Base-by-base conservation (phyloP, 257 asterid genomes). In the Henckelia pumila region DNA sequence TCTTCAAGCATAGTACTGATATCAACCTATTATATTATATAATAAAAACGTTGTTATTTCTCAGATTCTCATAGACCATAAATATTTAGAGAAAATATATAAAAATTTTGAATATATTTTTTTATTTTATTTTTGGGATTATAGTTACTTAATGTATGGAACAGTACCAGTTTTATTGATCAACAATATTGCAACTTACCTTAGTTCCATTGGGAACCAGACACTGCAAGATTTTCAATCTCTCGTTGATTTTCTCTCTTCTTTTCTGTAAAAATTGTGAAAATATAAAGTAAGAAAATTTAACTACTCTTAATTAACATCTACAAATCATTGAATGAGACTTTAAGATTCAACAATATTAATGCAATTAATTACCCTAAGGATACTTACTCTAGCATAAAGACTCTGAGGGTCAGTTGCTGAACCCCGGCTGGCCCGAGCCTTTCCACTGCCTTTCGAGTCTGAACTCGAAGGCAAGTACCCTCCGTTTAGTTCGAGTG, bases 1-100 rank as follows among this genome's bases (percentile, higher is more conserved):
- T 83, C 85, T 80, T 83, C 88, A 33, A 83, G 88, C 88, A 83
- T 83, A 58, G 88, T 83, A 80, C 88, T 83, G 35, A 83, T 77
- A 70, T 80, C 88, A 70, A 81, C 83, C 82, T 78, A 68, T 17
- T 20, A 44, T 13, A 14, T 14, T 4, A 13, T 6, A 44, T 19
- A 44, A 44, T 3, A 14, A 44, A 44, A 35, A 35, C 11, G 2
- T 1, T 0, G 1, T 13, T 60, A 29, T 25, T 60, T 17, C 49
- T 28, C 17, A 21, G 61, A 28, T 44, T 19, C 52, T 13, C 14
- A 13, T 35, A 9, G 44, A 35, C 14, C 35, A 30, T 30, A 30
- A 7, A 30, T 30, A 6, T 35, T 35, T 35, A 35, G 47, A 35
- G 37, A 28, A 28, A 2, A 6, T 30, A 6, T 30, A 30, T 30